phyloP scores from a whole-genome alignment of 768 basidiomycete species.

The Leccinum subtestaceum region DNA sequence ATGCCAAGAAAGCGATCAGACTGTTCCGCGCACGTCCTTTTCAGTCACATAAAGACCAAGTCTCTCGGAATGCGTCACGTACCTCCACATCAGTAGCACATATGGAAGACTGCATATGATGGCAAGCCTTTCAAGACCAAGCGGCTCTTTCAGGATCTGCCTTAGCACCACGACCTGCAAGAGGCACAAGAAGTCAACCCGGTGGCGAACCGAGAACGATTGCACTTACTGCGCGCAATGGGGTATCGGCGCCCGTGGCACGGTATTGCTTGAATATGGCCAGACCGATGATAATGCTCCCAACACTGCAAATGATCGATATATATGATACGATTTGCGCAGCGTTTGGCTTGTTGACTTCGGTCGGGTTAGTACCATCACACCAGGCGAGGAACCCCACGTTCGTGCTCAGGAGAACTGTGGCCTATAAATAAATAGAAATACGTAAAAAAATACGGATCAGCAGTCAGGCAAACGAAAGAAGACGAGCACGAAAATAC shows the following conservation, averaged over 20 bases:
- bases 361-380: background rate
- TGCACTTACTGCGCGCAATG: conserved; percentile 25
- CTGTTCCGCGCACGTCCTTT: conserved; percentile 15
- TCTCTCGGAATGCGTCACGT: background rate
- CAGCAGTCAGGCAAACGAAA: background rate
- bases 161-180: conserved; percentile 25
- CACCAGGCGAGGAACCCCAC: conserved; percentile 22
- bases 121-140: conserved; percentile 38
- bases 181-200: background rate
- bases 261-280: conserved; percentile 34
- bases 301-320: conserved; percentile 29
- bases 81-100: conserved; percentile 42
- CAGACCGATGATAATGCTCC: conserved; percentile 30
- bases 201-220: background rate
- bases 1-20: conserved; percentile 33
- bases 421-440: conserved; percentile 18
- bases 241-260: conserved; percentile 32
- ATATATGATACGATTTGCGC: conserved; percentile 29
- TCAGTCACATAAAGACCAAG: background rate
- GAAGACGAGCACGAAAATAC: background rate
- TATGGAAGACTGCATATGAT: conserved; percentile 42
- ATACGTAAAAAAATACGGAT: background rate
- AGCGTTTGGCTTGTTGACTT: conserved; percentile 9
- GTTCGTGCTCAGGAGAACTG: conserved; percentile 27
- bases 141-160: conserved; percentile 24